Conservation (phyloP, 1,284 basidiomycete genomes). For the Chiua sp. region DNA sequence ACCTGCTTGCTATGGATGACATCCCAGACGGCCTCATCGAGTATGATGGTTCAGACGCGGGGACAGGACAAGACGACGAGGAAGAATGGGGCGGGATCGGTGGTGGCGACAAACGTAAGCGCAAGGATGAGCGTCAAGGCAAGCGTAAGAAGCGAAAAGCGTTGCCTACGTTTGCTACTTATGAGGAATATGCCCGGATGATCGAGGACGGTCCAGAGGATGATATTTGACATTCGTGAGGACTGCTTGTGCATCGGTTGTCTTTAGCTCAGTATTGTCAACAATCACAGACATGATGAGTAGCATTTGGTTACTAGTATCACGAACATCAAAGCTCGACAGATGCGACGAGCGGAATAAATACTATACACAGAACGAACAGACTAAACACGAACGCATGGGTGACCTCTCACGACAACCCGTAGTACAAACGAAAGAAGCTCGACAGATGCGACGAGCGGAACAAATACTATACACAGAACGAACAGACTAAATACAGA, state of each 20-base stretch:
- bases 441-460: no score
- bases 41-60: conserved; percentile 57
- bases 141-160: conserved; percentile 77
- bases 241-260: background rate
- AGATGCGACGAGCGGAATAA: no score
- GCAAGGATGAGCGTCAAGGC: conserved; percentile 54
- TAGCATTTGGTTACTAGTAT: no score
- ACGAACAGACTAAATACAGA: no score
- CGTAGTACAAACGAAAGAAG: no score
- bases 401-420: no score
- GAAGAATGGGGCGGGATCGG: conserved; percentile 62
- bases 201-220: conserved; percentile 70
- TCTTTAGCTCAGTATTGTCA: no score
- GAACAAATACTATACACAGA: no score
- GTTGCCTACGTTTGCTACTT: conserved; percentile 90
- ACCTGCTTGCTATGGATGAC: conserved; percentile 63
- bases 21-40: conserved; percentile 62
- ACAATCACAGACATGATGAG: no score
- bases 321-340: no score
- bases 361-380: no score
- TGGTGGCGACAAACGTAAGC: conserved; percentile 42
- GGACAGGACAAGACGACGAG: conserved; percentile 45
- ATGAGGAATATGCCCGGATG: conserved; percentile 94
- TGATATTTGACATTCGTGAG: conserved; percentile 13
- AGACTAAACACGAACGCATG: no score